Conservation (phyloP, 257 asterid genomes). For the Salvia splendens region DNA sequence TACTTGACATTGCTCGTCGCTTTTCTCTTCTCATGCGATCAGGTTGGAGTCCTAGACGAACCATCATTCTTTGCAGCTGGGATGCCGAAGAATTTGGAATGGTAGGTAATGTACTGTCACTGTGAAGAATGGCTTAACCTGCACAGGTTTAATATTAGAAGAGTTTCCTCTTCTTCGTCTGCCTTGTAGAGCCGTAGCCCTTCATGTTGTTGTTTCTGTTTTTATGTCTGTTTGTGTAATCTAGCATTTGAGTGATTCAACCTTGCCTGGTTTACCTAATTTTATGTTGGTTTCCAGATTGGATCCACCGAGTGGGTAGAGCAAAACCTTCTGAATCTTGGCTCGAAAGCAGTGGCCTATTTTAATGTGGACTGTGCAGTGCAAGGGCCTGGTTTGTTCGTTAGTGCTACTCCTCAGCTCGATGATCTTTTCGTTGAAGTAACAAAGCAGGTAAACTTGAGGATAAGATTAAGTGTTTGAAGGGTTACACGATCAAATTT, state of each 20-base stretch:
- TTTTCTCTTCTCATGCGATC: conserved; percentile 65
- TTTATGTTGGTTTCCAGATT: conserved; percentile 50
- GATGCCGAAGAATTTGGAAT: conserved; percentile 99
- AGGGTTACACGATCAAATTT: neutral
- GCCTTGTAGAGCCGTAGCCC: conserved; percentile 2
- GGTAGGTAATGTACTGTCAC: conserved; percentile 73
- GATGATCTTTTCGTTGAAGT: conserved; percentile 80
- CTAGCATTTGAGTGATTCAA: neutral
- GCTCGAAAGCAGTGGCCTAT: conserved; percentile 80
- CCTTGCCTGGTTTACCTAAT: neutral
- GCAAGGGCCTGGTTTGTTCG: conserved; percentile 92
- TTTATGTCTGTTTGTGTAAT: neutral
- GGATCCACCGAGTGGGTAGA: conserved; percentile 99
- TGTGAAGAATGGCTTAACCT: neutral
- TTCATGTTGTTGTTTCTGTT: neutral
- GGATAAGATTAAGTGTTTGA: too few relatives aligned
- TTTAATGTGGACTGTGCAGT: conserved; percentile 94
- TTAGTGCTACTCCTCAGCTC: conserved; percentile 89
- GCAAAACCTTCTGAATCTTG: conserved; percentile 76
- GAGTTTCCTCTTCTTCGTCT: neutral
- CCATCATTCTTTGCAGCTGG: conserved; percentile 90
- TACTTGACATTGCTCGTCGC: conserved; percentile 89
- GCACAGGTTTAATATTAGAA: neutral
- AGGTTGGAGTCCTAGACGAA: conserved; percentile 93
- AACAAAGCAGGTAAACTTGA: conserved; percentile 65